Evolutionary conservation across 805 yeast species (phyloP).

Genomic region (Candida hungchunana): DNA sequence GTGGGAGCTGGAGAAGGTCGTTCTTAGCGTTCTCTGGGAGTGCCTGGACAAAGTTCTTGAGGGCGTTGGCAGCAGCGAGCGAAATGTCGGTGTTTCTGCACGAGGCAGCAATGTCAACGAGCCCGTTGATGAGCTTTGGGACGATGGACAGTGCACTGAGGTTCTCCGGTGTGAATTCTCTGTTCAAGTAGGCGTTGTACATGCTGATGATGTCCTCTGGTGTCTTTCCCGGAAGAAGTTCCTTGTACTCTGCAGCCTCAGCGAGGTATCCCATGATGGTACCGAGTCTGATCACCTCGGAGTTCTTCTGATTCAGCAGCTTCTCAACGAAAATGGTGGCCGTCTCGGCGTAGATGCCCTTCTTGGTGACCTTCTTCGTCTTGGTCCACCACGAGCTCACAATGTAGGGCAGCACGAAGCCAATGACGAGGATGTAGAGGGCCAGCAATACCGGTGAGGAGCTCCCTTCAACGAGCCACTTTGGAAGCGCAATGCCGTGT

Average conservation of each 20-base stretch:
- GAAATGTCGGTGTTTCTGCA: conserved; percentile 73
- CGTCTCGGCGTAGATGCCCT: conserved; percentile 79
- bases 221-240: conserved; percentile 34
- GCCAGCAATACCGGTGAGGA: conserved; percentile 63
- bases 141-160: conserved; percentile 57
- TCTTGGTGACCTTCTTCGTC: conserved; percentile 73
- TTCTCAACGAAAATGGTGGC: conserved; percentile 72
- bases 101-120: conserved; percentile 75
- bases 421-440: conserved; percentile 66
- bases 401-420: conserved; percentile 69
- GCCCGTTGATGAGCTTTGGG: conserved; percentile 63
- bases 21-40: conserved; percentile 51
- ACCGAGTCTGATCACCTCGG: conserved; percentile 52
- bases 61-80: conserved; percentile 55
- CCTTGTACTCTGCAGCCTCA: conserved; percentile 60
- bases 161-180: conserved; percentile 37
- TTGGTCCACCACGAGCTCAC: conserved; percentile 91
- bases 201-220: conserved; percentile 46
- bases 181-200: conserved; percentile 53
- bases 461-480: conserved; percentile 80
- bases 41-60: conserved; percentile 74
- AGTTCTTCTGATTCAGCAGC: conserved; percentile 70
- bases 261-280: conserved; percentile 57
- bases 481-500: conserved; percentile 95
- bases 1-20: conserved; percentile 79